These are phyloP conservation scores for Phytopythium sindhum DNA, from an alignment of 352 stramenopile genomes.

Conservation along the genomic window DNA sequence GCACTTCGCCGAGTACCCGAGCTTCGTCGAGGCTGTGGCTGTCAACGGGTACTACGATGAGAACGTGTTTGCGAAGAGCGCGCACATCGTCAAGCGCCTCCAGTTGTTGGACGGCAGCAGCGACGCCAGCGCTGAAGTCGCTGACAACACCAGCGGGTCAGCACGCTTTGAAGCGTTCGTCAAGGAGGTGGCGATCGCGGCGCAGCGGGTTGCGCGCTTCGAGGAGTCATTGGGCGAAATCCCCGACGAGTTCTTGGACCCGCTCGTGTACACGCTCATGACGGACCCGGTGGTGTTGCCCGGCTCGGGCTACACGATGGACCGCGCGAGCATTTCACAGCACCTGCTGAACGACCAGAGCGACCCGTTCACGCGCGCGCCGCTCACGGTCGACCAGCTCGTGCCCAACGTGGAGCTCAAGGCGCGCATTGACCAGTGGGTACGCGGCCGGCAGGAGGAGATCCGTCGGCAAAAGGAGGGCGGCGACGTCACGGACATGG, in stretches of 20 bases:
- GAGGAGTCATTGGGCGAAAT: slow-evolving; percentile 90
- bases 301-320: slow-evolving; percentile 87
- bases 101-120: slow-evolving; percentile 47
- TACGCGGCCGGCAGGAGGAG: slow-evolving; percentile 33
- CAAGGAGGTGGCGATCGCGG: slow-evolving; percentile 39
- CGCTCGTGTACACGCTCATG: slow-evolving; percentile 95
- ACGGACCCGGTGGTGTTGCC: slow-evolving; percentile 94
- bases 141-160: background rate
- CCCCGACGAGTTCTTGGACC: slow-evolving; percentile 96
- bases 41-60: slow-evolving; percentile 87
- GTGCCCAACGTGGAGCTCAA: slow-evolving; percentile 62
- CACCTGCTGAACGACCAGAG: slow-evolving; percentile 96
- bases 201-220: slow-evolving; percentile 40
- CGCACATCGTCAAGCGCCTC: slow-evolving; percentile 61
- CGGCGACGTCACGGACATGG: slow-evolving; percentile 1
- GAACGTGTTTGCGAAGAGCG: slow-evolving; percentile 69
- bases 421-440: slow-evolving; percentile 62
- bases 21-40: slow-evolving; percentile 91
- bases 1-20: slow-evolving; percentile 89
- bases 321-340: slow-evolving; percentile 94
- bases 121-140: slow-evolving; percentile 14
- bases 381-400: slow-evolving; percentile 73
- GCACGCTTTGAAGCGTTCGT: slow-evolving; percentile 55
- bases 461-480: slow-evolving; percentile 2
- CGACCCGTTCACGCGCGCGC: slow-evolving; percentile 96